Conservation (phyloP, 2,329 filamentous ascomycete species). For the Verruconis gallopava region DNA sequence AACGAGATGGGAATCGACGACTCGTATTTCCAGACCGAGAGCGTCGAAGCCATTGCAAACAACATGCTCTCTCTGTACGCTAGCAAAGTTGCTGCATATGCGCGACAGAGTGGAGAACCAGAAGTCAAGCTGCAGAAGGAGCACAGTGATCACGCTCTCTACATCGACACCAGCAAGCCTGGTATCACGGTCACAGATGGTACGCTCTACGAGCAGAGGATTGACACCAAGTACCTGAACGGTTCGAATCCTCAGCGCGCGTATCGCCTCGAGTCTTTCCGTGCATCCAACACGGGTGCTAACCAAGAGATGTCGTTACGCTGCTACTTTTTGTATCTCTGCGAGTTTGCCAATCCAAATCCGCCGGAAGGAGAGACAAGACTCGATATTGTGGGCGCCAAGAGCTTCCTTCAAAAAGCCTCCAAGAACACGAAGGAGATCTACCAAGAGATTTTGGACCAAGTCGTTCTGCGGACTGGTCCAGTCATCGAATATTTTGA, state of each 20-base stretch:
- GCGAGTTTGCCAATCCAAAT: conserved; percentile 68
- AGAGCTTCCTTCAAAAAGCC: conserved; percentile 88
- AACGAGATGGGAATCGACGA: conserved; percentile 95
- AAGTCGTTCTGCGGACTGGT: conserved; percentile 71
- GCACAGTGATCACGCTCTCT: conserved; percentile 85
- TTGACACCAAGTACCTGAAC: conserved; percentile 86
- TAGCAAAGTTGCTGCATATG: conserved; percentile 87
- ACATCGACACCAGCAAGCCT: conserved; percentile 93
- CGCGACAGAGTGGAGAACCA: conserved; percentile 74
- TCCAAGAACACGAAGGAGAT: conserved; percentile 91
- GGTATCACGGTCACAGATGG: conserved; percentile 64
- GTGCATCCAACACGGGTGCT: conserved; percentile 48
- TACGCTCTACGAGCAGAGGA: conserved; percentile 83
- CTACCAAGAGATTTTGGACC: conserved; percentile 85
- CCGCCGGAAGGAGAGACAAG: conserved; percentile 68
- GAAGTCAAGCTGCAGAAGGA: conserved; percentile 96
- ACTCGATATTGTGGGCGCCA: conserved; percentile 83
- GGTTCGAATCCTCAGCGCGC: conserved; percentile 54
- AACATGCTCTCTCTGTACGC: conserved; percentile 95
- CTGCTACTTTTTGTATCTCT: conserved; percentile 98
- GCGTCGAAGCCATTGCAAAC: conserved; percentile 72
- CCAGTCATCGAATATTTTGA: conserved; percentile 98
- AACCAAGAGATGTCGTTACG: conserved; percentile 75
- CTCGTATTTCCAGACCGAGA: conserved; percentile 92
- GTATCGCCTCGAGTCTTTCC: conserved; percentile 95